These are phyloP conservation scores for Epichloe sibirici DNA, from an alignment of 2,329 filamentous ascomycete species.

Conservation along the genomic window DNA sequence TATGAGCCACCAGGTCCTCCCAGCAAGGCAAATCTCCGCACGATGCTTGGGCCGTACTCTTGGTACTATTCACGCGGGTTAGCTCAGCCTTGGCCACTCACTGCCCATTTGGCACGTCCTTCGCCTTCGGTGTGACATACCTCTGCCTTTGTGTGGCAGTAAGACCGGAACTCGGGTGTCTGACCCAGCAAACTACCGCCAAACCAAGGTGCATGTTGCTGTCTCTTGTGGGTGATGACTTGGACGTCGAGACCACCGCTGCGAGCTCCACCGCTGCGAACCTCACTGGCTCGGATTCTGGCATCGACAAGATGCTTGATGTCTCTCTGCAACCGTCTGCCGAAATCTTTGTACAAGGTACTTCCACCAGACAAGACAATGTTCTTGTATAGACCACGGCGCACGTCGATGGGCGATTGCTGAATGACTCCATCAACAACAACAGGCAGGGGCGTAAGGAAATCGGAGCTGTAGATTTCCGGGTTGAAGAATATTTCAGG, in stretches of 20 bases:
- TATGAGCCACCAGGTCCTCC: constrained; percentile 81
- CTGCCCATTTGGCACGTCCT: background rate
- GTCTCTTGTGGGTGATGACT: constrained; percentile 93
- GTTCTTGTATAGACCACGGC: constrained; percentile 97
- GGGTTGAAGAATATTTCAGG: constrained; percentile 99
- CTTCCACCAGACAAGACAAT: constrained; percentile 96
- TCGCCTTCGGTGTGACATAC: constrained; percentile 24
- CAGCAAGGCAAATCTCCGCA: constrained; percentile 83
- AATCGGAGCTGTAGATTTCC: constrained; percentile 98
- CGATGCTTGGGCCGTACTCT: constrained; percentile 91
- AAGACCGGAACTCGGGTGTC: constrained; percentile 95
- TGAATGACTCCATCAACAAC: constrained; percentile 97
- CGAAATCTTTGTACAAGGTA: constrained; percentile 97
- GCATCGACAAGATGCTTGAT: constrained; percentile 94
- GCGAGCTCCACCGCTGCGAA: constrained; percentile 79
- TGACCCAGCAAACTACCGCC: constrained; percentile 92
- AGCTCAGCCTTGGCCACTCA: constrained; percentile 7
- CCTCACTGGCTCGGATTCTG: constrained; percentile 84
- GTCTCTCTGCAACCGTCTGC: constrained; percentile 86
- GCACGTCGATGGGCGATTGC: constrained; percentile 92
- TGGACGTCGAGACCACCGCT: constrained; percentile 93
- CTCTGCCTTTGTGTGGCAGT: constrained; percentile 88
- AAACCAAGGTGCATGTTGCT: constrained; percentile 97
- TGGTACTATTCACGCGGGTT: constrained; percentile 53
- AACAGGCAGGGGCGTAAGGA: constrained; percentile 83